Percentiles rank a stretch among this genome's conserved stretches.
phyloP scores from a whole-genome alignment of 352 stramenopile genomes.

The Aphanomyces cochlioides region DNA sequence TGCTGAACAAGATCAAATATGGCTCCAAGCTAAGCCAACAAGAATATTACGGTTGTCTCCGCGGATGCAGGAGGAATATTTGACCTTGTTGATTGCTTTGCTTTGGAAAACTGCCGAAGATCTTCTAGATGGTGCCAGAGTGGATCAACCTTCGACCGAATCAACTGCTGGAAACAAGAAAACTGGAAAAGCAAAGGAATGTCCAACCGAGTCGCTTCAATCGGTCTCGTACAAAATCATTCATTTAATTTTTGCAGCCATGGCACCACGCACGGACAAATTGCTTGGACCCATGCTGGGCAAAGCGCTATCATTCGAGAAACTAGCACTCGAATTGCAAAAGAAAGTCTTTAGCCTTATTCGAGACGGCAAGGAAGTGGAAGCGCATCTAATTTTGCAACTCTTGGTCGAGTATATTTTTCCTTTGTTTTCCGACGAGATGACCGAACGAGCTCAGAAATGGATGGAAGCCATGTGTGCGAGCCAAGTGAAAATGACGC shows the following conservation, averaged over 20 bases:
- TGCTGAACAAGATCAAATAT: neutral
- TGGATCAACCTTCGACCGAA: neutral
- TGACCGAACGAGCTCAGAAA: constrained; percentile 5
- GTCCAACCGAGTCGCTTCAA: neutral
- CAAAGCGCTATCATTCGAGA: neutral
- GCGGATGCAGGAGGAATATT: constrained; percentile 24
- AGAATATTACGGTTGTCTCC: constrained; percentile 19
- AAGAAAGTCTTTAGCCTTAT: constrained; percentile 27
- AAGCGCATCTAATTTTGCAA: constrained; percentile 21
- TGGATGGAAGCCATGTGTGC: constrained; percentile 28
- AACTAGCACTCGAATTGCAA: neutral
- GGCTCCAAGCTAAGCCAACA: constrained; percentile 12
- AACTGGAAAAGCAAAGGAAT: neutral
- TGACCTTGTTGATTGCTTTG: constrained; percentile 1
- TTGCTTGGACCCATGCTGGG: constrained; percentile 1
- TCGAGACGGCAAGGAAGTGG: neutral
- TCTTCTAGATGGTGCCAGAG: neutral
- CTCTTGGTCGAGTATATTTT: constrained; percentile 12
- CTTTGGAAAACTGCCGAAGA: constrained; percentile 15
- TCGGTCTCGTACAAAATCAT: constrained; percentile 15
- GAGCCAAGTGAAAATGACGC: neutral
- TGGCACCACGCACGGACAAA: neutral
- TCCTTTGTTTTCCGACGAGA: neutral
- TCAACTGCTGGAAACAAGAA: neutral
- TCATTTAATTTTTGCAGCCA: neutral